phyloP scores from a whole-genome alignment of 1,139 yeast species.

The Meyerozyma elateridarum region DNA sequence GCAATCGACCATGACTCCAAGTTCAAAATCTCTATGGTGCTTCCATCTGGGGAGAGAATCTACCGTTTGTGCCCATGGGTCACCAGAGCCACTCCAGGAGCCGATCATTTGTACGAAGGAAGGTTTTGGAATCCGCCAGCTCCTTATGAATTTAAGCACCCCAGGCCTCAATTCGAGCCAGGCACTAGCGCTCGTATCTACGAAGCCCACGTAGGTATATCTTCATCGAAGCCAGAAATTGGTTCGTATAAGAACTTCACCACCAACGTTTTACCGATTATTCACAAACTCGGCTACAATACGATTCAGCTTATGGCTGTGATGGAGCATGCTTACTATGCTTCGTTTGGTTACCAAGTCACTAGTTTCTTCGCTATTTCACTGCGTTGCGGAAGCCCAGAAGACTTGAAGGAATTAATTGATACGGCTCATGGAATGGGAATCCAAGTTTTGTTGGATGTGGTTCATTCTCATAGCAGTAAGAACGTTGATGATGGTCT shows the following conservation, averaged over 20 bases:
- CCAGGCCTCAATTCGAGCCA: constrained; percentile 50
- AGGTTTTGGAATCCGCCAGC: constrained; percentile 83
- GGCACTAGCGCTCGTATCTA: constrained; percentile 67
- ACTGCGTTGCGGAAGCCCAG: constrained; percentile 92
- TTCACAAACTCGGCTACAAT: constrained; percentile 81
- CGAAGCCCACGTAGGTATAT: constrained; percentile 95
- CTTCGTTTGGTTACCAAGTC: constrained; percentile 94
- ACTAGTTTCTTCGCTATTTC: constrained; percentile 88
- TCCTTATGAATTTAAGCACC: constrained; percentile 57
- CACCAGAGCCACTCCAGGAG: constrained; percentile 71
- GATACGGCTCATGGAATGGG: constrained; percentile 92
- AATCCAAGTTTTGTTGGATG: constrained; percentile 79
- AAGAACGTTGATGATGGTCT: constrained; percentile 92
- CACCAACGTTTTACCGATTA: constrained; percentile 71
- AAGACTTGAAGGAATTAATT: constrained; percentile 82
- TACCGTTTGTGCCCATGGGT: constrained; percentile 92
- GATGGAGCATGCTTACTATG: constrained; percentile 98
- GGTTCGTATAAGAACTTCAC: constrained; percentile 88
- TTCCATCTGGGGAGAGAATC: constrained; percentile 64
- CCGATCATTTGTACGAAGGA: constrained; percentile 61
- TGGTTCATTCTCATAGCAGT: constrained; percentile 94
- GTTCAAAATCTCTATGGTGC: constrained; percentile 66
- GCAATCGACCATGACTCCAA: constrained; percentile 79
- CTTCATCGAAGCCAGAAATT: constrained; percentile 80
- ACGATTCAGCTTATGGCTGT: constrained; percentile 95